phyloP scores from a whole-genome alignment of 2,329 filamentous ascomycete genomes.

The Trichoderma sp. region DNA sequence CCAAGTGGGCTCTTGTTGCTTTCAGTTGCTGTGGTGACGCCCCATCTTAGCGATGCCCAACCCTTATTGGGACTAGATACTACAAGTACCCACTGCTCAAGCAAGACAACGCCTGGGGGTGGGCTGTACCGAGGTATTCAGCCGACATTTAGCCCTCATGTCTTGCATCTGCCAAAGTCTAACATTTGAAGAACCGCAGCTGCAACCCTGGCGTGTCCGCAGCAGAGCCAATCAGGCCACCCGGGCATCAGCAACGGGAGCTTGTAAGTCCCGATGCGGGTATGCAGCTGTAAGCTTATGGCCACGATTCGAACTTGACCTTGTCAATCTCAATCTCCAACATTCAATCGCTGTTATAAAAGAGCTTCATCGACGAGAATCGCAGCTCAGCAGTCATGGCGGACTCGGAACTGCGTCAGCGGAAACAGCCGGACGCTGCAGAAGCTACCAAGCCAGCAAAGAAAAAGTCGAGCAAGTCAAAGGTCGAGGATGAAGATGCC shows the following conservation, averaged over 20 bases:
- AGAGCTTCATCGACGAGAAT: not conserved
- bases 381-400: slow-evolving; percentile 33
- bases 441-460: slow-evolving; percentile 31
- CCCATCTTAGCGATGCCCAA: slow-evolving; percentile 28
- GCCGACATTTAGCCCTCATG: not conserved
- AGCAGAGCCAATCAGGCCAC: slow-evolving; percentile 21
- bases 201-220: slow-evolving; percentile 20
- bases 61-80: not conserved
- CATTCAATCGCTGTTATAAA: not conserved
- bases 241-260: not conserved
- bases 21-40: slow-evolving; percentile 29
- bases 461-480: slow-evolving; percentile 19
- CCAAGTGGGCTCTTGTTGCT: slow-evolving; percentile 26
- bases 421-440: slow-evolving; percentile 39
- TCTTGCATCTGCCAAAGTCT: not conserved
- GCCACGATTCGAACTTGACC: slow-evolving; percentile 5
- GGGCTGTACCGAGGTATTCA: not conserved
- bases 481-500: slow-evolving; percentile 52
- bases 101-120: not conserved
- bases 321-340: not conserved
- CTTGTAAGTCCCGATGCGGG: slow-evolving; percentile 1
- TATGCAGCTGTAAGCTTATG: not conserved
- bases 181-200: not conserved
- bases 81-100: not conserved
- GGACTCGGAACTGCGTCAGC: slow-evolving; percentile 47